These are phyloP conservation scores for Paramyrothecium roridum DNA, from an alignment of 2,329 filamentous ascomycete genomes.

Conservation along the genomic window DNA sequence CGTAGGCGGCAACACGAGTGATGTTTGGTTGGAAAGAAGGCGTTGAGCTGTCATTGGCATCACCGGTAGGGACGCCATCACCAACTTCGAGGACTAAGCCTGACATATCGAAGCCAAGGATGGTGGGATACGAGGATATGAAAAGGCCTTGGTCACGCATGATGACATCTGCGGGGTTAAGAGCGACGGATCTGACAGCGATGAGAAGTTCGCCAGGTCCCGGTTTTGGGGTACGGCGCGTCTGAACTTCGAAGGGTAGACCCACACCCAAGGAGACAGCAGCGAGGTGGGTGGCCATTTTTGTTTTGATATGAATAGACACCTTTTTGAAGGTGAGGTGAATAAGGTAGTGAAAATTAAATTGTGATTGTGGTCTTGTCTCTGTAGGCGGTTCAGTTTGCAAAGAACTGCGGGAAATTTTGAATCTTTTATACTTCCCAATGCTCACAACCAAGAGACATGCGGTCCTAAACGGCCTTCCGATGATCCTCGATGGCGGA, in stretches of 20 bases:
- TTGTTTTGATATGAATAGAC: neutral
- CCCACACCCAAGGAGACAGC: too few relatives aligned
- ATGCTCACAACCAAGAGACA: neutral
- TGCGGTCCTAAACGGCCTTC: neutral
- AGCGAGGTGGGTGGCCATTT: slow-evolving; percentile 26
- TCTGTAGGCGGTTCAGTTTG: too few relatives aligned
- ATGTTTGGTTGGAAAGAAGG: too few relatives aligned
- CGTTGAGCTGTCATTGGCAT: slow-evolving; percentile 5
- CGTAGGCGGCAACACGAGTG: too few relatives aligned
- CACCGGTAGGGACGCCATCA: slow-evolving; percentile 25
- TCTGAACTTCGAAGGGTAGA: slow-evolving; percentile 29
- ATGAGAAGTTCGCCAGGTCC: slow-evolving; percentile 44
- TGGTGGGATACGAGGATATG: slow-evolving; percentile 35
- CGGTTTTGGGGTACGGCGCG: slow-evolving; percentile 39
- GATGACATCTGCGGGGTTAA: slow-evolving; percentile 43
- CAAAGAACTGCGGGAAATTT: neutral
- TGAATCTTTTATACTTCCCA: neutral
- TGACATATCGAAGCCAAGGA: slow-evolving; percentile 38
- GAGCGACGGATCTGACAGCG: slow-evolving; percentile 41
- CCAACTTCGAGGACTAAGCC: slow-evolving; percentile 39
- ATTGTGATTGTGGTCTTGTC: too few relatives aligned
- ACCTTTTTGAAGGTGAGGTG: neutral
- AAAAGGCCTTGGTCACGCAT: slow-evolving; percentile 40
- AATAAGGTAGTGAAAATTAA: neutral
- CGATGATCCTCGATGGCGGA: neutral